Evolutionary conservation across 352 stramenopile genomes (phyloP), one percentile per base, ranked within the genome.

Genomic region (Globisporangium mamillatum): DNA sequence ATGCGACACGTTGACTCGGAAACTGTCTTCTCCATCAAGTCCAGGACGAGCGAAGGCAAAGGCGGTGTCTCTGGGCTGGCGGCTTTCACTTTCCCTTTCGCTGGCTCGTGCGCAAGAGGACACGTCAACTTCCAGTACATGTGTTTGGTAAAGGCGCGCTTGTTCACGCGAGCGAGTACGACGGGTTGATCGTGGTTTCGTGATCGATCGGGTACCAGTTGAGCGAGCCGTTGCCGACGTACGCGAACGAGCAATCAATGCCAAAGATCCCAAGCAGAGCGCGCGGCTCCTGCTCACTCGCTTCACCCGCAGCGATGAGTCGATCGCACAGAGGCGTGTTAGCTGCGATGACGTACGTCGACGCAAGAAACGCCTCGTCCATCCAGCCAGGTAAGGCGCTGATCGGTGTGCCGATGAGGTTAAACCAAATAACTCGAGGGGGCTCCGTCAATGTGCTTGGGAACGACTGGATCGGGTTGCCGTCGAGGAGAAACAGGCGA

Each of bases 171-270:
- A 54, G 32, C 32, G 58, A 24, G 36, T 63, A 63, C 20, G 58
- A 63, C 41, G 36, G 58, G 14, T 64, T 64, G 25, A 53, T 56
- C 10, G 5, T 25, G 10, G 5, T 38, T 44, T 65, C 60, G 10
- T 46, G 22, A 38, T 58, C 60, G 20, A 65, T 55, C 14, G 60
- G 60, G 60, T 58, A 65, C 41, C 41, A 65, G 44, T 58, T 57
- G n/a, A 65, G n/a, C 41, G 60, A 9, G 16, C 25, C 29, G 24
- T 20, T 48, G 14, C 24, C 24, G 20, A 65, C 8, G 38, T 44
- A 46, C 14, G 24, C 60, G 27, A 27, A 32, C 25, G 44, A 48
- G 44, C 44, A 65, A 27, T 32, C 60, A 8, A 65, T 10, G 14
- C 60, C 60, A 6, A n/a, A 36, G 12, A 57, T 57, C 16, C 60